phyloP scores from a whole-genome alignment of 768 basidiomycete genomes.

The Boletus sp. region DNA sequence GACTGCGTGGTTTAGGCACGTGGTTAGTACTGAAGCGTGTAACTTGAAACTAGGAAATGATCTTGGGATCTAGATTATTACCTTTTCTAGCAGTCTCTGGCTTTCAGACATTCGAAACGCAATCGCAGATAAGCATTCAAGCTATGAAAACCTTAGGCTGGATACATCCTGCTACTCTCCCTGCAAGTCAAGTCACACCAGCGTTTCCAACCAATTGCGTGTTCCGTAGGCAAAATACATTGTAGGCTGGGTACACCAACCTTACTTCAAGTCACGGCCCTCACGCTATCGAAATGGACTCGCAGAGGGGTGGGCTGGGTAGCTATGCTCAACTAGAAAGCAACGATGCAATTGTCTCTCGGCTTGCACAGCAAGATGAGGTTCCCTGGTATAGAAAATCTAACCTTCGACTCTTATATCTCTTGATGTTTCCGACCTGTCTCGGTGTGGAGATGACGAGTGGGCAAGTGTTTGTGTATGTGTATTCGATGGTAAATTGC shows the following conservation, averaged over 20 bases:
- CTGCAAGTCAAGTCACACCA: no score
- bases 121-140: no score
- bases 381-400: not conserved
- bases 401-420: not conserved
- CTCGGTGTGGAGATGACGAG: not conserved
- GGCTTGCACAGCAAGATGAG: not conserved
- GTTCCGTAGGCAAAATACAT: not conserved
- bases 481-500: not conserved
- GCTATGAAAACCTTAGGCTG: no score
- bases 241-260: not conserved
- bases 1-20: no score
- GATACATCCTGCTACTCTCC: no score
- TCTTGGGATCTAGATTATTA: no score
- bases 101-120: no score
- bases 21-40: no score
- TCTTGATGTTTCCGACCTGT: not conserved
- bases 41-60: no score
- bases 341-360: not conserved
- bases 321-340: not conserved
- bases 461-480: not conserved
- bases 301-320: not conserved
- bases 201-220: not conserved
- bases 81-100: no score
- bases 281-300: not conserved
- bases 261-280: not conserved